Evolutionary conservation across 169 alveolate species (phyloP).

Genomic region (Cyclospora cayetanensis): DNA sequence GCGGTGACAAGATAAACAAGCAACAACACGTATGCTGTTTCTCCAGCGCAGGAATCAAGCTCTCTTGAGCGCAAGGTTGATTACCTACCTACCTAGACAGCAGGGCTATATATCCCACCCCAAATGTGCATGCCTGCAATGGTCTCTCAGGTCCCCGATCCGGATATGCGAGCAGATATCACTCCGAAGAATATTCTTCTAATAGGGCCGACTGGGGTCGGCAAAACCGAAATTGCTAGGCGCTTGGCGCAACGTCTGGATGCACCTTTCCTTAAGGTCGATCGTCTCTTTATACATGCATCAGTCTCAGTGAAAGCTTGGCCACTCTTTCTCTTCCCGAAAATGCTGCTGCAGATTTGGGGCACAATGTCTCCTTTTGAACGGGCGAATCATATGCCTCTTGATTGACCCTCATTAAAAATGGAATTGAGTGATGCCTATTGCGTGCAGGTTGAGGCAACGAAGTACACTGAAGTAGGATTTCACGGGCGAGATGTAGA

Average conservation of each 20-base stretch:
- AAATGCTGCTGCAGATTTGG: not conserved
- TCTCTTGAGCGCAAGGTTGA: not conserved
- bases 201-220: conserved; percentile 91
- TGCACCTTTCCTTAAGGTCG: conserved; percentile 89
- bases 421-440: too few species aligned
- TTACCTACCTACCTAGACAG: not conserved
- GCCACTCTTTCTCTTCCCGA: not conserved
- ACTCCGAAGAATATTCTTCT: conserved; percentile 89
- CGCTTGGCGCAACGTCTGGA: conserved; percentile 85
- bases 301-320: not conserved
- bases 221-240: conserved; percentile 92
- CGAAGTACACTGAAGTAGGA: conserved; percentile 93
- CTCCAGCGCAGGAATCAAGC: not conserved
- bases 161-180: conserved; percentile 80
- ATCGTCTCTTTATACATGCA: not conserved
- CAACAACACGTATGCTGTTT: not conserved
- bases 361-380: not conserved
- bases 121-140: not conserved
- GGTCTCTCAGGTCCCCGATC: conserved; percentile 63
- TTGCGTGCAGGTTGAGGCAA: conserved; percentile 88
- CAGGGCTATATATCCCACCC: not conserved
- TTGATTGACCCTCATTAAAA: too few species aligned
- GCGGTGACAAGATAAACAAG: not conserved
- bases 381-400: too few species aligned
- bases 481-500: conserved; percentile 93